Conservation (phyloP, 176 grass and related monocot species). For the Poa annua region DNA sequence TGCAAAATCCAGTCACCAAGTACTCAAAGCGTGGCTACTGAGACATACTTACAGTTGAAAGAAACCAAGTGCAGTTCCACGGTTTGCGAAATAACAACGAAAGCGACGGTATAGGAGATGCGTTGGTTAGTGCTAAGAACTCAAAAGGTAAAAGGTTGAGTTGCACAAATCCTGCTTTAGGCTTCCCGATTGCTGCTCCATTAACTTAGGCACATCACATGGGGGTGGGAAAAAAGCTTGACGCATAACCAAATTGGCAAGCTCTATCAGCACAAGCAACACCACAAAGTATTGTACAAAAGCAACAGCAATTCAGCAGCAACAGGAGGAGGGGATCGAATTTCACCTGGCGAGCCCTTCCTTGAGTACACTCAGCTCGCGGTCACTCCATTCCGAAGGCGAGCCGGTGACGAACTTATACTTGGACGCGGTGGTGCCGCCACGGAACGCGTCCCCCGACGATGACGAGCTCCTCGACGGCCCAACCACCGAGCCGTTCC, state of each 20-base stretch:
- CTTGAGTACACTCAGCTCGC: slow-evolving; percentile 68
- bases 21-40: slow-evolving; percentile 19
- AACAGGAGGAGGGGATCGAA: not conserved
- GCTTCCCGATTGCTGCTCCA: slow-evolving; percentile 28
- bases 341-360: slow-evolving; percentile 71
- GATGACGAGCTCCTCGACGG: slow-evolving; percentile 63
- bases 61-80: slow-evolving; percentile 26
- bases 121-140: slow-evolving; percentile 20
- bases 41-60: slow-evolving; percentile 5
- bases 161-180: slow-evolving; percentile 39
- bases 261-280: slow-evolving; percentile 21
- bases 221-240: slow-evolving; percentile 27
- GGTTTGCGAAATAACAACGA: slow-evolving; percentile 13
- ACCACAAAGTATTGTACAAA: not conserved
- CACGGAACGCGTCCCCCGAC: slow-evolving; percentile 50
- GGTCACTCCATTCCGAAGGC: slow-evolving; percentile 65
- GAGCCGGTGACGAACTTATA: slow-evolving; percentile 68
- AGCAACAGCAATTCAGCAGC: slow-evolving; percentile 4
- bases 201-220: slow-evolving; percentile 32
- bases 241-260: not conserved
- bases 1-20: slow-evolving; percentile 21
- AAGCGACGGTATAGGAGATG: slow-evolving; percentile 9
- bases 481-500: slow-evolving; percentile 48
- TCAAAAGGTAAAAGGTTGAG: slow-evolving; percentile 23
- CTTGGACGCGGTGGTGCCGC: slow-evolving; percentile 35